Base-by-base conservation (phyloP, 2,329 filamentous ascomycete species). In the Escovopsis sp. region DNA sequence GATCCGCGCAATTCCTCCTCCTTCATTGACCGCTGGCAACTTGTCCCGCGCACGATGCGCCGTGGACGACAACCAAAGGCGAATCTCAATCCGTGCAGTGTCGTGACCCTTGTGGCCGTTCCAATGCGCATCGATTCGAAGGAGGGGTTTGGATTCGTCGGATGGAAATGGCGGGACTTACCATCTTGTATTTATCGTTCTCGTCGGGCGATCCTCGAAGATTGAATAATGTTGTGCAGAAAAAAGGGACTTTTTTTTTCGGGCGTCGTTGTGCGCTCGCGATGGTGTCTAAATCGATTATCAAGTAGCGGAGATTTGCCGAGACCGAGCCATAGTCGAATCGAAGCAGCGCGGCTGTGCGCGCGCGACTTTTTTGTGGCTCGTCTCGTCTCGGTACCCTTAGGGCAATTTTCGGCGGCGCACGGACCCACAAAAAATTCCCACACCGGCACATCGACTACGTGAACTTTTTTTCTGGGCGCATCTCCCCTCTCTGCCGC, bases 201-300 rank as follows among this genome's bases (percentile, higher is more conserved):
- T 66, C 71, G 73, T 72, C 73, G 72, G 70, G 67, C 72, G 73
- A 77, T 78, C 75, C 75, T 78, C 75, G 75, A 78, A 78, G 74
- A 77, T 73, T 64, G 59, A 53, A 55, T 55, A 61, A 56, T 61
- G 55, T 51, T 53, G 53, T 57, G 52, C 55, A 47, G 50, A 53
- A 32, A 32, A 52, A 47, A 49, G 45, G 43, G 50, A 52, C 42
- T 46, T 43, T 51, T 49, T 46, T 51, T 50, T 51, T 32, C 11
- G 28, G 28, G 28, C 11, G 28, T 46, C 49, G 53, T 58, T 55
- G 55, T 60, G 53, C 41, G 46, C 46, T 50, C 49, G 51, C 52
- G 48, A 47, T 51, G 53, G 49, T 52, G 23, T 52, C 50, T 53
- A 54, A 11, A 54, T 53, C 53, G 53, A 52, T 51, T 49, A 53